Conservation (phyloP, 1,139 yeast species). For the Taphrina wiesneri region DNA sequence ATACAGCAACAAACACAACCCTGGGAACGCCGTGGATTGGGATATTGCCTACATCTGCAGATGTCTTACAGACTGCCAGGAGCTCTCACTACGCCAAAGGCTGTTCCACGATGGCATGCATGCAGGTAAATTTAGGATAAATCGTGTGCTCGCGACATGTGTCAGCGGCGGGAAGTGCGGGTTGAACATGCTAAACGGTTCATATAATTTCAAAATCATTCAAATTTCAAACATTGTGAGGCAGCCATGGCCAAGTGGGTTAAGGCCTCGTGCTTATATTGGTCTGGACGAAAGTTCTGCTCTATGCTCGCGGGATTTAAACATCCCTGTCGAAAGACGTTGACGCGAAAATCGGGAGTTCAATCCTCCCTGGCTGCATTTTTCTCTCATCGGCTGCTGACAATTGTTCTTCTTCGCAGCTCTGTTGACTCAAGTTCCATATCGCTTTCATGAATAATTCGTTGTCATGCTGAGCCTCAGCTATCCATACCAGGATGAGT, state of each 20-base stretch:
- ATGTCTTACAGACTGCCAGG: too few relatives aligned
- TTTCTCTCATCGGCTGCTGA: too few relatives aligned
- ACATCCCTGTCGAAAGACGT: constrained; percentile 23
- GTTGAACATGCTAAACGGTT: not conserved
- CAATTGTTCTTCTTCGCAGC: not conserved
- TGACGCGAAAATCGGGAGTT: constrained; percentile 21
- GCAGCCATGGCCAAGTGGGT: constrained; percentile 23
- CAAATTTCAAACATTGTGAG: not conserved
- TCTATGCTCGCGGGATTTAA: constrained; percentile 22
- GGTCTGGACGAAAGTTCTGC: constrained; percentile 16
- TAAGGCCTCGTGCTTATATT: constrained; percentile 22
- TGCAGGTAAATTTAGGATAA: too few relatives aligned
- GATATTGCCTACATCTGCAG: too few relatives aligned
- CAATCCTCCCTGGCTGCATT: constrained; percentile 14
- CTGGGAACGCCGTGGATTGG: too few relatives aligned
- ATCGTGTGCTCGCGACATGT: not conserved
- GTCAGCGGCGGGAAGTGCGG: too few relatives aligned
- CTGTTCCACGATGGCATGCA: too few relatives aligned
- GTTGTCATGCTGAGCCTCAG: too few relatives aligned
- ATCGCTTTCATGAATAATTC: too few relatives aligned
- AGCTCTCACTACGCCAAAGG: too few relatives aligned
- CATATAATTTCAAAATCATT: not conserved
- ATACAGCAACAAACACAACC: too few relatives aligned
- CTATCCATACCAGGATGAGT: too few relatives aligned
- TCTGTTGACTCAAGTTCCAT: not conserved